Conservation (phyloP, 129 eudicot species). For the Saposhnikovia divaricata region DNA sequence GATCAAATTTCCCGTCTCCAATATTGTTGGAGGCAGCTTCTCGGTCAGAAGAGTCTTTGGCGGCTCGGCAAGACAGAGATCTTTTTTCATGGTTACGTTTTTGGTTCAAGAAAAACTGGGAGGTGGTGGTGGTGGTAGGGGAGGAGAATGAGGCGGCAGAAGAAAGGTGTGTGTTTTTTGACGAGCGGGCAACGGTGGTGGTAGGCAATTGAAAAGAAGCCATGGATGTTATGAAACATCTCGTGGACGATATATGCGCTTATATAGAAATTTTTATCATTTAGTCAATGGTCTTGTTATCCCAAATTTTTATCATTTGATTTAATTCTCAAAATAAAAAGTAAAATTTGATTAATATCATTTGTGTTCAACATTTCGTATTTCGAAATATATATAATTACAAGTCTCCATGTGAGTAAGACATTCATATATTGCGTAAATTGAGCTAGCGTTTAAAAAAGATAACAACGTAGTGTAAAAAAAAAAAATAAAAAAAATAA, state of each 20-base stretch:
- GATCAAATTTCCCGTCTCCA: conserved; percentile 13
- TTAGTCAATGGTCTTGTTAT: too few relatives aligned
- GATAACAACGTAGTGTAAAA: too few relatives aligned
- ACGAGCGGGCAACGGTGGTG: background rate
- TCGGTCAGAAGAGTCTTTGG: conserved; percentile 8
- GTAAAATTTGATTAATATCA: too few relatives aligned
- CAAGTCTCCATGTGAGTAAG: too few relatives aligned
- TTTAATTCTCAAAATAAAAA: too few relatives aligned
- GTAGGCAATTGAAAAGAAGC: background rate
- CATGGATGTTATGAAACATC: background rate
- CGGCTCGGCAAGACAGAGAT: conserved; percentile 6
- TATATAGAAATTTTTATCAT: background rate
- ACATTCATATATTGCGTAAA: too few relatives aligned
- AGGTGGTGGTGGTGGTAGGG: background rate
- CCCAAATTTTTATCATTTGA: too few relatives aligned
- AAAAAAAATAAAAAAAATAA: too few relatives aligned
- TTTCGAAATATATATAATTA: too few relatives aligned
- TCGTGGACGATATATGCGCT: background rate
- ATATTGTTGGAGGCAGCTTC: background rate
- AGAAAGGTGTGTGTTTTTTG: background rate
- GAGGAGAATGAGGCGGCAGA: background rate
- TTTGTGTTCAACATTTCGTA: too few relatives aligned
- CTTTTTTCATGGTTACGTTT: background rate
- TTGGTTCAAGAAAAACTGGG: conserved; percentile 3
- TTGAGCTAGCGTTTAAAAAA: too few relatives aligned